Conservation (phyloP, 2,329 filamentous ascomycete species). For the Fonsecaea pedrosoi region DNA sequence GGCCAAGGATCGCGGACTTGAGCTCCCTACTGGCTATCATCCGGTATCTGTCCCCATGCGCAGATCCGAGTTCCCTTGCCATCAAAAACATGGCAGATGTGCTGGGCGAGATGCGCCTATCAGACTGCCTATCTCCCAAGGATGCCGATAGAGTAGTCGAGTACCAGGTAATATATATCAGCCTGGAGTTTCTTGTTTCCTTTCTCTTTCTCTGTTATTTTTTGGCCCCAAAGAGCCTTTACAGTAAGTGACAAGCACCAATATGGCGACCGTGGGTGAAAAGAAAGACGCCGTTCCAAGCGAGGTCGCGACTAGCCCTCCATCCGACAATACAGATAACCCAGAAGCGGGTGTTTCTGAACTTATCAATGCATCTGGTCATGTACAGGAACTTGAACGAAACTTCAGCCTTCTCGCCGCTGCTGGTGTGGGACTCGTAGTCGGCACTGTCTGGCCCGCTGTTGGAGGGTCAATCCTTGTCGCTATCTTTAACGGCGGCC, state of each 20-base stretch:
- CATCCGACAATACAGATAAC: conserved; percentile 1
- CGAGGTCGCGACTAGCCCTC: conserved; percentile 1
- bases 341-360: conserved; percentile 17
- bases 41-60: conserved; percentile 3
- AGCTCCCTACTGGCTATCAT: conserved; percentile 4
- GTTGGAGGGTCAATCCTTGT: conserved; percentile 61
- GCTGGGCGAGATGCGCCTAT: conserved; percentile 8
- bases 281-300: conserved; percentile 14
- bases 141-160: not conserved
- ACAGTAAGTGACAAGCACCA: not conserved
- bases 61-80: conserved; percentile 1
- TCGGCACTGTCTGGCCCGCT: conserved; percentile 70
- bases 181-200: not conserved
- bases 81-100: conserved; percentile 1
- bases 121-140: conserved; percentile 8
- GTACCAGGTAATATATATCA: conserved; percentile 5
- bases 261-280: conserved; percentile 20
- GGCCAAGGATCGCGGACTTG: conserved; percentile 4
- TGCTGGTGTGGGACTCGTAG: conserved; percentile 65
- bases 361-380: conserved; percentile 66
- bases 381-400: conserved; percentile 67
- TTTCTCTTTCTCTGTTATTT: not conserved
- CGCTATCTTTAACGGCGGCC: conserved; percentile 61
- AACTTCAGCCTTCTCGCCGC: conserved; percentile 68
- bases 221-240: not conserved